A percentile compares a stretch with the other conserved stretches of the same genome.
phyloP scores from a whole-genome alignment of 306 rosid species.

The Vicia villosa region DNA sequence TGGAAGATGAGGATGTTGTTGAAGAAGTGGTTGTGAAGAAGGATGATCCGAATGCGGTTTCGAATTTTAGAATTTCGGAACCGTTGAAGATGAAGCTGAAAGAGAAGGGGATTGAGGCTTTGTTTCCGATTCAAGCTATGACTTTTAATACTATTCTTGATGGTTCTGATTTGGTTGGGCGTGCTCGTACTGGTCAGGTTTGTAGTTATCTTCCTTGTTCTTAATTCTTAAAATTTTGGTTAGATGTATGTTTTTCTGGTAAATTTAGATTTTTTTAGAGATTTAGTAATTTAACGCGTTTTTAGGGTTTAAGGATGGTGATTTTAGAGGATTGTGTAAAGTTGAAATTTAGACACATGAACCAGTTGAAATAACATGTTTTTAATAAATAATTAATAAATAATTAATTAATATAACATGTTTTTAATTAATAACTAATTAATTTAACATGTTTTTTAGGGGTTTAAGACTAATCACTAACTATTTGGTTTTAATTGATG shows the following conservation, averaged over 20 bases:
- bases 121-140: constrained; percentile 94
- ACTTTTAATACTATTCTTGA: constrained; percentile 68
- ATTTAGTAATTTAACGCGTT: neutral
- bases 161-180: constrained; percentile 88
- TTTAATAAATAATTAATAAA: no score
- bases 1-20: constrained; percentile 27
- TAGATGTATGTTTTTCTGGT: no score
- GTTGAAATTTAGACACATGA: neutral
- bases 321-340: neutral
- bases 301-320: neutral
- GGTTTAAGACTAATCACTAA: no score
- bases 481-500: no score
- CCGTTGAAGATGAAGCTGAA: constrained; percentile 64
- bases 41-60: constrained; percentile 62
- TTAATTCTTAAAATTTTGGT: no score
- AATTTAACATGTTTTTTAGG: no score
- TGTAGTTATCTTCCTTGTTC: neutral
- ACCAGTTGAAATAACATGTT: no score
- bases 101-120: constrained; percentile 71
- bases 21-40: constrained; percentile 34
- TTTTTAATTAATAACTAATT: neutral
- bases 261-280: neutral
- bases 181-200: constrained; percentile 99
- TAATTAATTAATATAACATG: no score
- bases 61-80: constrained; percentile 71